Evolutionary conservation across 202 grass and related monocot species (phyloP).

Genomic region (Musa balbisiana): DNA sequence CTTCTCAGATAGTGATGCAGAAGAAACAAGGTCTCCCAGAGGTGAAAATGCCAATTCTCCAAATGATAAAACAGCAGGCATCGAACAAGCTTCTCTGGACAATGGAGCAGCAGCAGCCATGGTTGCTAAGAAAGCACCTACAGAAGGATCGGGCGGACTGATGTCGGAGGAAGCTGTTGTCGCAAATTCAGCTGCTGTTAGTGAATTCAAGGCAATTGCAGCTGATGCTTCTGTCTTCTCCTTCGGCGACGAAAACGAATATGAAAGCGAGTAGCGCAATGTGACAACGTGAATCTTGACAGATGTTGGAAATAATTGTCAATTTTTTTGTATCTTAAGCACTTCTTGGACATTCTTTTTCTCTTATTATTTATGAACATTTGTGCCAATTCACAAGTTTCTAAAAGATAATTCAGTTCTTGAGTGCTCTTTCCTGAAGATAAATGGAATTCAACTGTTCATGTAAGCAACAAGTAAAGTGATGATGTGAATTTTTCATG

Average conservation of each 20-base stretch:
- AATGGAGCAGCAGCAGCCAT: neutral
- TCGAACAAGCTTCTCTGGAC: neutral
- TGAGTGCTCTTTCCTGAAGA: too few relatives aligned
- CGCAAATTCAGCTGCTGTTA: neutral
- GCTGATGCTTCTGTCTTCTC: slow-evolving; percentile 25
- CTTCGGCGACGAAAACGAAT: slow-evolving; percentile 18
- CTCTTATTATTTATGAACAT: too few relatives aligned
- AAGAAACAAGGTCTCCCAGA: neutral
- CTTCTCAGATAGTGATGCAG: slow-evolving; percentile 20
- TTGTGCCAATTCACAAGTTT: too few relatives aligned
- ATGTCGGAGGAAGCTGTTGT: neutral
- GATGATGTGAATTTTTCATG: too few relatives aligned
- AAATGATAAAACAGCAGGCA: neutral
- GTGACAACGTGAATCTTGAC: neutral
- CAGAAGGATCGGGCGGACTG: neutral
- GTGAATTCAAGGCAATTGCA: slow-evolving; percentile 13
- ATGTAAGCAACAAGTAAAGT: too few relatives aligned
- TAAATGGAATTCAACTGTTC: too few relatives aligned
- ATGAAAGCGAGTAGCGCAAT: slow-evolving; percentile 6
- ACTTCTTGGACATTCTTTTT: too few relatives aligned
- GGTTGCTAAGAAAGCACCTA: neutral
- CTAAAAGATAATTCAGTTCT: too few relatives aligned
- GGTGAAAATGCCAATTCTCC: neutral
- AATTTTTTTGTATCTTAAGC: too few relatives aligned
- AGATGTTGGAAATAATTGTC: too few relatives aligned